These are phyloP conservation scores for Fraxinus latifolia DNA, from an alignment of 305 asterid genomes.

Conservation along the genomic window DNA sequence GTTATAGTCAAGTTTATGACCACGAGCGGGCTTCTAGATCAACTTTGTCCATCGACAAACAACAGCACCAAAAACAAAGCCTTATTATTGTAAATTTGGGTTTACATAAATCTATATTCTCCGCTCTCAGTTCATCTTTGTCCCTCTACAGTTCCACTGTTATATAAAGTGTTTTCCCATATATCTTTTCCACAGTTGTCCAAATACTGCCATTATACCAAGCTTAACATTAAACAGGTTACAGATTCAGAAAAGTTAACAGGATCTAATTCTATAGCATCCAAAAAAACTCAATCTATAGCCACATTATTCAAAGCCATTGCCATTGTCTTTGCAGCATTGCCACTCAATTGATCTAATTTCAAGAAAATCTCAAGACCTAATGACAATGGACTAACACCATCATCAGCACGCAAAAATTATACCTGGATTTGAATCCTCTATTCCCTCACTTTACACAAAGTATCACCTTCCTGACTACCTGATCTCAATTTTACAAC, in stretches of 20 bases:
- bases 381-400: not conserved
- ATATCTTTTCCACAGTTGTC: too few relatives aligned
- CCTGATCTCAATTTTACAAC: not conserved
- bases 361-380: not conserved
- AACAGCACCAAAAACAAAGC: too few relatives aligned
- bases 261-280: not conserved
- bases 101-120: too few relatives aligned
- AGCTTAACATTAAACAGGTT: not conserved
- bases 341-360: not conserved
- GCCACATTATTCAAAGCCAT: not conserved
- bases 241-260: not conserved
- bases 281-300: not conserved
- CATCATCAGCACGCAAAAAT: not conserved
- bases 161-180: too few relatives aligned
- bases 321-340: not conserved
- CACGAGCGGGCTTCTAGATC: too few relatives aligned
- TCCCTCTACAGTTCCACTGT: too few relatives aligned
- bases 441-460: not conserved
- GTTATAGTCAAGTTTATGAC: too few relatives aligned
- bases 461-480: not conserved
- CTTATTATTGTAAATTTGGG: too few relatives aligned
- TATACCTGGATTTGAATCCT: not conserved
- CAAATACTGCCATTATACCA: too few relatives aligned
- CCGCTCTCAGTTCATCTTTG: too few relatives aligned
- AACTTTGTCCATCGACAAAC: too few relatives aligned